Base-by-base conservation (phyloP, 2,329 filamentous ascomycete genomes). In the Colletotrichum magnum region DNA sequence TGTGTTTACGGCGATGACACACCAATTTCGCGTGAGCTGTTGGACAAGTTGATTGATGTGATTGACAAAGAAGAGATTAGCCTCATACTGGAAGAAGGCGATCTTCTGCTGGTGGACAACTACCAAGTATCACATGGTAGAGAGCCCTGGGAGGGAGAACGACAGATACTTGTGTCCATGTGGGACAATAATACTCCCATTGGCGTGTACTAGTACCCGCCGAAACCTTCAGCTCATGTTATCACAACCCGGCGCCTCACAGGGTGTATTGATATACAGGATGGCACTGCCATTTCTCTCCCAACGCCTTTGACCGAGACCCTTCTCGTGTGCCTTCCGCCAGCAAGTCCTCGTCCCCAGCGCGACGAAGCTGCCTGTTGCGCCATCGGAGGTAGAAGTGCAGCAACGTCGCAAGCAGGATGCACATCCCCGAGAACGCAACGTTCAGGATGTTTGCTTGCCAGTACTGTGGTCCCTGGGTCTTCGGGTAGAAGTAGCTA, bases 391-490 rank as follows among this genome's bases (percentile, higher is more conserved):
- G 57, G 26, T 59, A 59, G 24, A 59, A 59, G 41, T 59, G 57
- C 13, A 59, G 18, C 16, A 24, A 21, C n/a, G 57, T 48, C 28
- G 57, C 57, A 1, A 59, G 43, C 1, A 59, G 24, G 21, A 59
- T 59, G 41, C 57, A 59, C 57, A 59, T 50, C 16, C 24, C 43
- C 18, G 70, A 61, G n/a, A 54, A 57, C 6, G 41, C 52, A 9
- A 57, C 52, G 18, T 54, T 57, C 6, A 50, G 26, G 21, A 64
- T 59, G 41, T 59, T 59, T 2, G 57, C 57, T 13, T 57, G 61
- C 61, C 43, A 64, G 32, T 39, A 89, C 89, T 75, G 94, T 94
- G 78, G 94, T 92, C 69, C 90, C 88, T 0, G 92, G 92, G 74
- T 80, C 0, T 75, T 74, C 0, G 86, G 87, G 75, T 87, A 89